Percentiles rank a stretch among this genome's conserved stretches.
phyloP scores from a whole-genome alignment of 805 yeast genomes.

The Candida corydali region DNA sequence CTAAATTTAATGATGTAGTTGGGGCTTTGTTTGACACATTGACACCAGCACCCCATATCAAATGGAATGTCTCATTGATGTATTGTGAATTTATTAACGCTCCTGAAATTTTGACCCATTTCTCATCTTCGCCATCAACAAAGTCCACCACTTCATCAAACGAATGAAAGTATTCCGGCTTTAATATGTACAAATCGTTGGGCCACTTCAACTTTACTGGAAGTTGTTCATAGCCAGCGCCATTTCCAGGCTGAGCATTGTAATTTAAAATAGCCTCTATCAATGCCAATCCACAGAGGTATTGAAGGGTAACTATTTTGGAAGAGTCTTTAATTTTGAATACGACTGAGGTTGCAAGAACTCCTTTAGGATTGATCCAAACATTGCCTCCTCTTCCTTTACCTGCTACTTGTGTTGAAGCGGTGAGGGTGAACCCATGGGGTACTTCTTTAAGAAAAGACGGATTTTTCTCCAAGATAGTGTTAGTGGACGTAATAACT shows the following conservation, averaged over 20 bases:
- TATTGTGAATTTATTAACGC: constrained; percentile 77
- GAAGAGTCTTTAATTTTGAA: constrained; percentile 51
- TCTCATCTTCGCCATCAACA: constrained; percentile 54
- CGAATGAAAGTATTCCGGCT: constrained; percentile 50
- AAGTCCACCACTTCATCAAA: constrained; percentile 29
- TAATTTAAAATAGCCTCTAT: constrained; percentile 71
- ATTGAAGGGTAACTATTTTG: constrained; percentile 81
- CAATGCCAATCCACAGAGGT: constrained; percentile 75
- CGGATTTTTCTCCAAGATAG: constrained; percentile 71
- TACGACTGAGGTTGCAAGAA: constrained; percentile 74
- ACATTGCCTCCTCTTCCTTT: constrained; percentile 92
- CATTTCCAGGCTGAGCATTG: constrained; percentile 35
- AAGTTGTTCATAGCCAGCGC: constrained; percentile 61
- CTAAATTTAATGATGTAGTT: constrained; percentile 78
- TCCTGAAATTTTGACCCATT: constrained; percentile 78
- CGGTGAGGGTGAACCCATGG: constrained; percentile 64
- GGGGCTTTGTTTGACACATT: constrained; percentile 86
- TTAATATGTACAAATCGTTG: constrained; percentile 77
- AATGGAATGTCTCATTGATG: constrained; percentile 52
- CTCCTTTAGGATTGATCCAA: constrained; percentile 95
- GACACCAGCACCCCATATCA: constrained; percentile 84
- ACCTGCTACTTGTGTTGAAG: constrained; percentile 84
- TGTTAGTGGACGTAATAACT: constrained; percentile 83
- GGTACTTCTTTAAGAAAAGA: constrained; percentile 57
- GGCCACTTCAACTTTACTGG: constrained; percentile 95